phyloP scores from a whole-genome alignment of 768 basidiomycete species.

The Boletus patriciae region DNA sequence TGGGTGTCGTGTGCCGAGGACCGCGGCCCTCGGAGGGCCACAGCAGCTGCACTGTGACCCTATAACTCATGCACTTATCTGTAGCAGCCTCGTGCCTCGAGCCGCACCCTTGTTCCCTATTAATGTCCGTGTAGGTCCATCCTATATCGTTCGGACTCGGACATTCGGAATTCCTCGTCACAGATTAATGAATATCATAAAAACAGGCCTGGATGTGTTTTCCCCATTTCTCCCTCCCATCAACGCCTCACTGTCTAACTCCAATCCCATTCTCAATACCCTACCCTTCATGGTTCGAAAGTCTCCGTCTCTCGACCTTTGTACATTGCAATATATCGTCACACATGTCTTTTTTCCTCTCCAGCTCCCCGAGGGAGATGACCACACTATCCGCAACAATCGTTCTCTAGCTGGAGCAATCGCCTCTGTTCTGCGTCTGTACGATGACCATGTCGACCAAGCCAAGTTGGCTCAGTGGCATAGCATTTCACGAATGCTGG shows the following conservation, averaged over 20 bases:
- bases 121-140: too few relatives aligned
- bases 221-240: neutral
- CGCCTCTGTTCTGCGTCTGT: slow-evolving; percentile 20
- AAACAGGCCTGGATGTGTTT: neutral
- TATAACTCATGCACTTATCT: too few relatives aligned
- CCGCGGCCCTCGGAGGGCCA: too few relatives aligned
- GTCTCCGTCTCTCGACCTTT: neutral
- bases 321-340: slow-evolving; percentile 32
- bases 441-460: slow-evolving; percentile 5
- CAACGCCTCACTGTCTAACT: neutral
- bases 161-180: neutral
- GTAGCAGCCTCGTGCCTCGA: slow-evolving; percentile 12
- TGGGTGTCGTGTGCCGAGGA: too few relatives aligned
- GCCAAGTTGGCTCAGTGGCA: slow-evolving; percentile 29
- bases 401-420: slow-evolving; percentile 26
- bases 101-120: too few relatives aligned
- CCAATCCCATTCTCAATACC: too few relatives aligned
- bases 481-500: slow-evolving; percentile 31
- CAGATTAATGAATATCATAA: neutral
- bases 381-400: slow-evolving; percentile 30
- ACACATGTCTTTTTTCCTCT: slow-evolving; percentile 47
- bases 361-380: slow-evolving; percentile 39
- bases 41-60: too few relatives aligned
- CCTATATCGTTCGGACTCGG: slow-evolving; percentile 17
- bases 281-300: neutral